A percentile compares a stretch with the other conserved stretches of the same genome.
Evolutionary conservation across 768 basidiomycete species (phyloP).

Genomic region (Kwoniella newhampshirensis): DNA sequence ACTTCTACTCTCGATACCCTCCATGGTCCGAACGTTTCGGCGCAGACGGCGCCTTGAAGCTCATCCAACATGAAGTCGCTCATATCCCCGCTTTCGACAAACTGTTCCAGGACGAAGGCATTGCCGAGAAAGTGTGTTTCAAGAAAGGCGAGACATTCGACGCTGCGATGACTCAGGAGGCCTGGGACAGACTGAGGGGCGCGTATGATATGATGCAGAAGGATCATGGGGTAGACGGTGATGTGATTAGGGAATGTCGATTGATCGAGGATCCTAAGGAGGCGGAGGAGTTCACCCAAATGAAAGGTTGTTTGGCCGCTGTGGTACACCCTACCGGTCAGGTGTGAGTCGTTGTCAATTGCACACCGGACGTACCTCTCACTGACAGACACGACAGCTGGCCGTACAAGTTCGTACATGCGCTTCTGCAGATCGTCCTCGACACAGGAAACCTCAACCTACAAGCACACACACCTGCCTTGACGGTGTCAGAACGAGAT

Average conservation of each 20-base stretch:
- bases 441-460: constrained; percentile 19
- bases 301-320: constrained; percentile 25
- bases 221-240: constrained; percentile 20
- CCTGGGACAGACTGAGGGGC: constrained; percentile 16
- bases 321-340: constrained; percentile 23
- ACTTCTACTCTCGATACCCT: constrained; percentile 24
- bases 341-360: constrained; percentile 17
- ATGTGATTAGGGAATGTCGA: constrained; percentile 14
- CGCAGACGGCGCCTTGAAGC: constrained; percentile 11
- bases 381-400: constrained; percentile 13
- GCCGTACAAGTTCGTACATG: constrained; percentile 33
- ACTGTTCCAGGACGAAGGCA: constrained; percentile 14
- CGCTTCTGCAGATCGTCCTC: constrained; percentile 13
- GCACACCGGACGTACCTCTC: not conserved
- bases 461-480: constrained; percentile 23
- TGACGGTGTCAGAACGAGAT: constrained; percentile 6
- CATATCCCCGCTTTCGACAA: constrained; percentile 21
- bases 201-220: constrained; percentile 17
- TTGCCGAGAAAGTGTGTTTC: constrained; percentile 22
- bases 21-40: constrained; percentile 18
- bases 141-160: constrained; percentile 22
- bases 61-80: constrained; percentile 25
- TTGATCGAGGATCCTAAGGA: constrained; percentile 21
- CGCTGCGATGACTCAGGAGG: constrained; percentile 27
- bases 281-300: constrained; percentile 27